Evolutionary conservation across 441 rosid genomes (phyloP).

Genomic region (Geranium incanum): DNA sequence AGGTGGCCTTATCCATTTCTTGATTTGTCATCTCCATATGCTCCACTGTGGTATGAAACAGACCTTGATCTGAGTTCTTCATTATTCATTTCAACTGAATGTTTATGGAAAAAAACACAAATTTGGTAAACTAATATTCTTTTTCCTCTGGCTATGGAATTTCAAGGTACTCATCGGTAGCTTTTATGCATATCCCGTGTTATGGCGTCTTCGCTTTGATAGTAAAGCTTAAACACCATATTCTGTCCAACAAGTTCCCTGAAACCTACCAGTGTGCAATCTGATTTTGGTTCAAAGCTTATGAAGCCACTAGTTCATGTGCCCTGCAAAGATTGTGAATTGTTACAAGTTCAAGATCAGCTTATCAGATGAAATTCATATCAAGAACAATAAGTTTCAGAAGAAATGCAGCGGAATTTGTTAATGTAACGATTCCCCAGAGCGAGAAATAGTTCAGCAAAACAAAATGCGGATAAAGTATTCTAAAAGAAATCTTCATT

Average conservation of each 20-base stretch:
- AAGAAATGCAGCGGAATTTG: constrained; percentile 21
- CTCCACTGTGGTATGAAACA: constrained; percentile 72
- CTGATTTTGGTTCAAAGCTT: constrained; percentile 20
- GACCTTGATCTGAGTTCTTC: neutral
- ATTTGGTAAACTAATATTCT: neutral
- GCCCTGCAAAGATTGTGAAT: neutral
- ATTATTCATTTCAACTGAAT: neutral
- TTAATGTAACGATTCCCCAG: constrained; percentile 18
- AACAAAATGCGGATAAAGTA: constrained; percentile 3
- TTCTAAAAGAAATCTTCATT: constrained; percentile 12
- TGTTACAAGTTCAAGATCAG: neutral
- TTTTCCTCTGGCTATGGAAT: constrained; percentile 11
- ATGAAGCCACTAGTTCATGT: neutral
- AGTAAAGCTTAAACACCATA: constrained; percentile 63
- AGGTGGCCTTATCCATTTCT: constrained; percentile 99
- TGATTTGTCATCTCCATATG: constrained; percentile 71
- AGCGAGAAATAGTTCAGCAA: constrained; percentile 19
- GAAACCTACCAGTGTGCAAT: constrained; percentile 56
- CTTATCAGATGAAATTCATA: neutral
- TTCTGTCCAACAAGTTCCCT: constrained; percentile 63
- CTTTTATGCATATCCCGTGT: constrained; percentile 86
- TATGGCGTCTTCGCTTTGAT: constrained; percentile 54
- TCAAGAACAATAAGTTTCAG: constrained; percentile 26
- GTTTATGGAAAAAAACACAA: neutral
- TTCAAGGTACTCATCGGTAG: constrained; percentile 75